Evolutionary conservation across 805 yeast genomes (phyloP).

Genomic region (Metschnikowia kofuensis): DNA sequence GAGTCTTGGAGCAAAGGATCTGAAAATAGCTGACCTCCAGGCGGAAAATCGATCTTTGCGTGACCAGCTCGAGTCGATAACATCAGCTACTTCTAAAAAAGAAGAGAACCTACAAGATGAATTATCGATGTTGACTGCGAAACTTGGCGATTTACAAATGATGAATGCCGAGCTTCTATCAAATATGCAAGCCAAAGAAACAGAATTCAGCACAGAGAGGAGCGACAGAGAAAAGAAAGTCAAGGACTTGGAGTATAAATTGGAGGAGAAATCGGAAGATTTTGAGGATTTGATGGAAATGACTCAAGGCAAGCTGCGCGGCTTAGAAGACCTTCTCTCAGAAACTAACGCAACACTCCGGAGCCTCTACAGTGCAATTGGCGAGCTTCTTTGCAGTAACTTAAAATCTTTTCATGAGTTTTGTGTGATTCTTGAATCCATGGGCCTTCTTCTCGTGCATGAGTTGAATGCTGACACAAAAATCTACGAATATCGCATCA

Average conservation of each 20-base stretch:
- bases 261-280: constrained; percentile 47
- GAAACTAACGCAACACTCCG: not conserved
- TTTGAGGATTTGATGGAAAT: constrained; percentile 43
- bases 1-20: too few relatives aligned
- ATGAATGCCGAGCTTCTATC: constrained; percentile 65
- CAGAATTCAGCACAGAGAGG: constrained; percentile 55
- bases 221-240: constrained; percentile 48
- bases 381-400: constrained; percentile 23
- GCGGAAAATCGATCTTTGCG: not conserved
- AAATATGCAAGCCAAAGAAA: constrained; percentile 64
- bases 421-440: constrained; percentile 63
- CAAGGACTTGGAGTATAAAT: constrained; percentile 36
- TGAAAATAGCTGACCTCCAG: not conserved
- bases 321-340: constrained; percentile 18
- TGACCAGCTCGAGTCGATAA: not conserved
- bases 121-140: constrained; percentile 11
- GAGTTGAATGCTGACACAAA: constrained; percentile 25
- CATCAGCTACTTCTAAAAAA: not conserved
- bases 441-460: constrained; percentile 67
- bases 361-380: constrained; percentile 19
- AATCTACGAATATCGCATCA: constrained; percentile 45
- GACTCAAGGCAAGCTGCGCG: constrained; percentile 25
- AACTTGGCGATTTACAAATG: constrained; percentile 19
- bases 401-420: constrained; percentile 38
- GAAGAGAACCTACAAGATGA: constrained; percentile 1